A percentile compares a stretch with the other conserved stretches of the same genome.
phyloP scores from a whole-genome alignment of 2,329 filamentous ascomycete species.

The Akanthomyces uredinophilus region DNA sequence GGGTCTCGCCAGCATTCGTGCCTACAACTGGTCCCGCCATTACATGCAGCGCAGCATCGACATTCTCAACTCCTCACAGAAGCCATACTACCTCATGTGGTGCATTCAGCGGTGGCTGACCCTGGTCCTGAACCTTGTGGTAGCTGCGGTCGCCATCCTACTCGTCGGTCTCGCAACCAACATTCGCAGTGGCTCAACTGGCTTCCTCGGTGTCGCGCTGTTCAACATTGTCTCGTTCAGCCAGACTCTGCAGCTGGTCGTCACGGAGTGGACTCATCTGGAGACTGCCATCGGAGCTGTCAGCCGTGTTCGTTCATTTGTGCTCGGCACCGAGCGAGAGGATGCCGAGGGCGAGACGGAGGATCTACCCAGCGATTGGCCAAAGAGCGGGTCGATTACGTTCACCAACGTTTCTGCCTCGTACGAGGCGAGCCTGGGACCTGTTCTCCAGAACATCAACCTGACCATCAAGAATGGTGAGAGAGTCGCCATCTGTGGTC shows the following conservation, averaged over 20 bases:
- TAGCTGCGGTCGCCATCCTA: slow-evolving; percentile 40
- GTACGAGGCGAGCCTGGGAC: slow-evolving; percentile 21
- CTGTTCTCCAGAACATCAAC: slow-evolving; percentile 26
- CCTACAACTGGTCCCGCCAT: slow-evolving; percentile 26
- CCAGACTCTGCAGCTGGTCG: slow-evolving; percentile 25
- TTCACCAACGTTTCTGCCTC: slow-evolving; percentile 26
- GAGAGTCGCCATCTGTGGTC: slow-evolving; percentile 40
- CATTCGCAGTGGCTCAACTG: slow-evolving; percentile 27
- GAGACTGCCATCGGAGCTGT: slow-evolving; percentile 26
- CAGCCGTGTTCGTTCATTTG: slow-evolving; percentile 24
- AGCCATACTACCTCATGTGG: slow-evolving; percentile 37
- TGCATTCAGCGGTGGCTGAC: slow-evolving; percentile 46
- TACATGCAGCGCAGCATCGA: slow-evolving; percentile 20
- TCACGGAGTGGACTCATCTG: slow-evolving; percentile 30
- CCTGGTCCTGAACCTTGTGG: slow-evolving; percentile 41
- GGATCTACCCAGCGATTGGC: slow-evolving; percentile 23
- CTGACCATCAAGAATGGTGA: slow-evolving; percentile 29
- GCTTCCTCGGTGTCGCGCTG: slow-evolving; percentile 24
- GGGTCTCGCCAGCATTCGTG: slow-evolving; percentile 28
- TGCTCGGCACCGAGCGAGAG: slow-evolving; percentile 21
- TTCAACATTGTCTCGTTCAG: slow-evolving; percentile 27
- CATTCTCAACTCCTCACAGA: slow-evolving; percentile 30
- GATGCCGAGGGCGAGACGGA: slow-evolving; percentile 17
- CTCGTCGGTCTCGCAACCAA: slow-evolving; percentile 40
- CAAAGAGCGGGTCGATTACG: slow-evolving; percentile 22